Base-by-base conservation (phyloP, 176 grass and related monocot genomes). In the Aegilops sharonensis region DNA sequence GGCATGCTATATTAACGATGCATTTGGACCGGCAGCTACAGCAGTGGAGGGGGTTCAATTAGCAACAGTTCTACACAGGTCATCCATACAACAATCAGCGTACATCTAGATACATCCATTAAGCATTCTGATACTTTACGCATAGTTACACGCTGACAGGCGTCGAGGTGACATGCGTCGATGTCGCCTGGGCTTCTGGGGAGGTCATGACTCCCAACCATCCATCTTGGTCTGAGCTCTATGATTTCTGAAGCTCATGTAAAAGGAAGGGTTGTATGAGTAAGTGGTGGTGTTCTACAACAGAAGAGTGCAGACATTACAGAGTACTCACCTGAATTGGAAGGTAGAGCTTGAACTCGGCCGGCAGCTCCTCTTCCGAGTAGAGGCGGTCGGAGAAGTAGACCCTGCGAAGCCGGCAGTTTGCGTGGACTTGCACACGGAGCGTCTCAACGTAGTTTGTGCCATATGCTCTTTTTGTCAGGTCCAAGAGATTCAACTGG, bases 311-410 rank as follows among this genome's bases (percentile, higher is more conserved):
- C 5, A 25, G 40, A 64, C 8, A 39, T 15, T 3, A 10, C 20
- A n/a, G 3, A 14, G 40, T 27, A 59, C 93, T 92, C 83, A 93
- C 89, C 87, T 98, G 91, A 60, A 93, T 94, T 39, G 95, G 93
- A 90, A 98, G 91, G 90, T 95, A 98, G 35, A 95, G 89, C 79
- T 95, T 98, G 78, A 98, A 93, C 78, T 99, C 97, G 0, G 90
- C 91, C 3, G 95, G 95, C 63, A 98, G 91, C 89, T 69, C 80
- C 65, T 96, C 97, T 10, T 99, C 97, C 15, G 94, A 94, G 86
- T 96, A 93, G 81, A 96, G 92, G 35, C 97, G 91, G 75, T 96
- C 92, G 9, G 92, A 88, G 73, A 99, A 94, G 47, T 96, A 94
- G 23, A 99, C 84, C 82, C 97, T 88, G 87, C 94, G 91, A 20